phyloP scores from a whole-genome alignment of 2,329 filamentous ascomycete genomes.

The Hortaea werneckii region DNA sequence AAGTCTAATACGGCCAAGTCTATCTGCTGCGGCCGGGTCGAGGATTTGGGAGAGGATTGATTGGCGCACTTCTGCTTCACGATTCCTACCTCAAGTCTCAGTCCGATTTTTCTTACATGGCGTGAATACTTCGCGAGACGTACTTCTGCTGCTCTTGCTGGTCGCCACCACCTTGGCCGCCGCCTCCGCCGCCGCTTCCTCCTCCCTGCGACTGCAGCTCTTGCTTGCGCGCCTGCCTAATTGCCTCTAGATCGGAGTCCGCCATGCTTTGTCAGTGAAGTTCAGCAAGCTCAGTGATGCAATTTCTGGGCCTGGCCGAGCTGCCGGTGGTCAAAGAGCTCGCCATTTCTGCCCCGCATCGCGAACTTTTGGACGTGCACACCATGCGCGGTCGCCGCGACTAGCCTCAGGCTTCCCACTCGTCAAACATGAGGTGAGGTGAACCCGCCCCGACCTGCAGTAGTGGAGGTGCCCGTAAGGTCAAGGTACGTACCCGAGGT shows the following conservation, averaged over 20 bases:
- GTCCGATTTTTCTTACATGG: neutral
- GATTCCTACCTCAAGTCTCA: constrained; percentile 14
- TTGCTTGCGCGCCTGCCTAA: constrained; percentile 81
- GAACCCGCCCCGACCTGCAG: no score
- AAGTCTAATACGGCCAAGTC: constrained; percentile 84
- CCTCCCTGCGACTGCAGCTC: constrained; percentile 71
- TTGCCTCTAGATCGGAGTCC: constrained; percentile 62
- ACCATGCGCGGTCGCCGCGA: no score
- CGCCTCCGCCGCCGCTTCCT: constrained; percentile 26
- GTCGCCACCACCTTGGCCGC: constrained; percentile 35
- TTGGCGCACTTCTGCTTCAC: constrained; percentile 58
- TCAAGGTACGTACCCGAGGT: no score
- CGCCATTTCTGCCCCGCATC: neutral
- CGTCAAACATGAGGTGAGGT: no score
- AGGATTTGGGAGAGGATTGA: constrained; percentile 86
- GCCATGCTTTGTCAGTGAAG: constrained; percentile 38
- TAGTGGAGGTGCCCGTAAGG: no score
- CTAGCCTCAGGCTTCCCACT: no score
- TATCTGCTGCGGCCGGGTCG: constrained; percentile 83
- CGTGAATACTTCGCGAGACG: constrained; percentile 15
- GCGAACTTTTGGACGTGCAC: no score
- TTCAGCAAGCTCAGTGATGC: neutral
- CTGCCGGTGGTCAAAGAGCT: neutral
- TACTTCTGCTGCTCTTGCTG: constrained; percentile 55
- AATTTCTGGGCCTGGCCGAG: no score